These are phyloP conservation scores for Exophiala bonariae DNA, from an alignment of 2,329 filamentous ascomycete genomes.

Conservation along the genomic window DNA sequence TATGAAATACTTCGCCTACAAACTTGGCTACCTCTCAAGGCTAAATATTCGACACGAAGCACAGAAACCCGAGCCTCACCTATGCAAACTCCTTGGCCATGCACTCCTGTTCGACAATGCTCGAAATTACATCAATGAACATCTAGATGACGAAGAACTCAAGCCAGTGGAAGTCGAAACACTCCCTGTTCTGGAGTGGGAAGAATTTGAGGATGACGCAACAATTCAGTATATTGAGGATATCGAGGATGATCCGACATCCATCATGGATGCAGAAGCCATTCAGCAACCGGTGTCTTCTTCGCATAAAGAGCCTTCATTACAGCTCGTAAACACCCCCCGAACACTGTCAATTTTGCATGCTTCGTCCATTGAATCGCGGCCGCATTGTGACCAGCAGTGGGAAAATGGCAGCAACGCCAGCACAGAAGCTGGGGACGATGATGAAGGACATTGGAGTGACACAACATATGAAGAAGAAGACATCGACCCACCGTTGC, in stretches of 20 bases:
- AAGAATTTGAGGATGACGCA: slow-evolving; percentile 2
- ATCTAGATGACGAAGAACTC: slow-evolving; percentile 8
- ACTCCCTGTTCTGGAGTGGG: neutral
- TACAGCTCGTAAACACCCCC: too few relatives aligned
- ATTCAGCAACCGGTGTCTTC: neutral
- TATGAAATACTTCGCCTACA: slow-evolving; percentile 14
- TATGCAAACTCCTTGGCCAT: slow-evolving; percentile 18
- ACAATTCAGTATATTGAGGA: slow-evolving; percentile 6
- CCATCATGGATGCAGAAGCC: neutral
- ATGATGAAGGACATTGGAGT: slow-evolving; percentile 15
- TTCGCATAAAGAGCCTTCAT: neutral
- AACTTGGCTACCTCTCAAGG: slow-evolving; percentile 17
- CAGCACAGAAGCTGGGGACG: slow-evolving; percentile 11
- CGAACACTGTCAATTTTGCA: too few relatives aligned
- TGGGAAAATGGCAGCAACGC: slow-evolving; percentile 13
- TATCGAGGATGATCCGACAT: neutral
- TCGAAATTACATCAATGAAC: slow-evolving; percentile 13
- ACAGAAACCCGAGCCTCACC: slow-evolving; percentile 14
- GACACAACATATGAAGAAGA: slow-evolving; percentile 15
- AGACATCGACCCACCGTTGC: neutral
- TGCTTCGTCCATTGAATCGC: too few relatives aligned
- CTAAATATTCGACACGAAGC: slow-evolving; percentile 20
- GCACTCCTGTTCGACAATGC: slow-evolving; percentile 19
- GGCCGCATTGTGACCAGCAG: neutral
- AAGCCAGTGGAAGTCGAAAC: neutral